Base-by-base conservation (phyloP, 192 early-diverging fungal genomes). In the Coemansia sp. region DNA sequence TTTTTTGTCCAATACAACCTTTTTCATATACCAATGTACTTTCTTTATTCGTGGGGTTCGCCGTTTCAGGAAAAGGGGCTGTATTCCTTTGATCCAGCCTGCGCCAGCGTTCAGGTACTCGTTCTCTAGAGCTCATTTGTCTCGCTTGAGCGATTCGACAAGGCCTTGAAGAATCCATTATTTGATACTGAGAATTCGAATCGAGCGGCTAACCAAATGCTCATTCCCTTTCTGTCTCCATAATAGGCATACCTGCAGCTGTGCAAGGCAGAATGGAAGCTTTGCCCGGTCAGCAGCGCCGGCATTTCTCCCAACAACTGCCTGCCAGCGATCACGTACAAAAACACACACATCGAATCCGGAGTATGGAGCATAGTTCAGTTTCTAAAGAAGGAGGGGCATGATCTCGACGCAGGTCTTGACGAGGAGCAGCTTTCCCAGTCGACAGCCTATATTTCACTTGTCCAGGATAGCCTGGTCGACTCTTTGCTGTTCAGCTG, bases 401-500 rank as follows among this genome's bases (percentile, higher is more conserved):
- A 62, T 23, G 57, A 71, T 32, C 55, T 69, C 20, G 56, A 72
- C 28, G 60, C 54, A 9, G 29, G 0, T 0, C 62, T 79, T 19
- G 64, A 73, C 46, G 47, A 57, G n/a, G 71, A 79, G 58, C 77
- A 79, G 55, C 47, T 52, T 3, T 50, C 68, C 5, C 77, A 79
- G 62, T 58, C 68, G 10, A 51, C 58, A 0, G 77, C 77, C 25
- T 91, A 85, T 64, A 83, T 83, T 9, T 71, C 84, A n/a, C 67
- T 94, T 50, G 80, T 90, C n/a, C 90, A 93, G 63, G 86, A 91
- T 29, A 86, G 83, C 25, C 71, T 96, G 22, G 85, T 85, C 27
- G 91, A 96, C 63, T 82, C 88, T 7, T 66, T 93, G 82, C 71
- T 95, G 23, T 94, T 88, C 59, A 90, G 84, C 32, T 92, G 90